Evolutionary conservation across 129 eudicot species (phyloP), one percentile per base, ranked within the genome.

Genomic region (Glebionis coronaria): DNA sequence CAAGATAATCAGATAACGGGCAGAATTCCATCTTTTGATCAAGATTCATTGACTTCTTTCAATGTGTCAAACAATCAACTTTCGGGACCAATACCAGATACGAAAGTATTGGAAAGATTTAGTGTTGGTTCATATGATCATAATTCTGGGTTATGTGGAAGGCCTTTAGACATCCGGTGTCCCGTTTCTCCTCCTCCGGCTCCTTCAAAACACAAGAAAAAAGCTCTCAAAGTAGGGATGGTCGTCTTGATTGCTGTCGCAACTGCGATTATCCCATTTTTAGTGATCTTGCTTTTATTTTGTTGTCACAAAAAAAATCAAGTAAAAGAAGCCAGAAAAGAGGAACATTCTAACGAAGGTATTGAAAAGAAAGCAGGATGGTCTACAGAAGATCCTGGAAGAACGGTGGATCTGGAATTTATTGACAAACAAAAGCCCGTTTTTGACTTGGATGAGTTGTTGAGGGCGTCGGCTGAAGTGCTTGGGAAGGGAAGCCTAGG

Each of bases 401-500:
- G 58, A 40, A 73, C 56, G 0, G 70, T 63, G 13, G 78, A 79
- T 42, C 67, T 89, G 70, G 84, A 67, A 61, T 89, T 89, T 42
- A 64, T 85, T 27, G 79, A 86, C 61, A 78, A 74, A 58, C 61
- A 55, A 3, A 85, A 72, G 29, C 79, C 83, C 1, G 47, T 75
- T 13, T 89, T 89, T 42, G 85, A 85, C 59, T 69, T 85, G 69
- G 93, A 85, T 50, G 94, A 85, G 66, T 76, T 89, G 83, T 73
- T 89, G 16, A 77, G 93, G 68, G 78, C 94, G 8, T 82, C 93
- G 0, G 94, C 90, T 14, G 80, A 85, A 65, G 77, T 83, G 13
- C 73, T 89, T 25, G 96, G 94, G 45, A 89, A 78, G 54, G 96
- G 96, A n/a, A 77, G 67, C 42, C 57, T 89, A 12, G 93, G 96